These are phyloP conservation scores for Lagenidium giganteum DNA, from an alignment of 352 stramenopile species.

Conservation along the genomic window DNA sequence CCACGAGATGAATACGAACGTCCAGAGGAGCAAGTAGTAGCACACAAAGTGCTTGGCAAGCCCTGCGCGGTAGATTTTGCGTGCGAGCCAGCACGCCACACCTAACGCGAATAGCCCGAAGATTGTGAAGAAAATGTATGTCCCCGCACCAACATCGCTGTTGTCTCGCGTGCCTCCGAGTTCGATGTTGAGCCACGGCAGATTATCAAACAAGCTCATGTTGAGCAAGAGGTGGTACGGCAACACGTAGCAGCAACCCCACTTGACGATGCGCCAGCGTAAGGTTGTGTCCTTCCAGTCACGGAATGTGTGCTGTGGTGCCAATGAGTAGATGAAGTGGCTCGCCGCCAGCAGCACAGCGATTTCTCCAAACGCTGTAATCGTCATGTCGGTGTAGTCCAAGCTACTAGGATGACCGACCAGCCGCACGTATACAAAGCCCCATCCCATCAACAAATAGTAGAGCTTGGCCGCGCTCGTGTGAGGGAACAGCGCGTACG, in stretches of 20 bases:
- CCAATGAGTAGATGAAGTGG: conserved; percentile 35
- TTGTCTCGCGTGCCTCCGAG: too few relatives aligned
- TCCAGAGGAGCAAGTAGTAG: conserved; percentile 29
- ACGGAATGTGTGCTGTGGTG: conserved; percentile 37
- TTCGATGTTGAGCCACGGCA: conserved; percentile 71
- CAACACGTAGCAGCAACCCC: conserved; percentile 55
- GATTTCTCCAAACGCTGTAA: conserved; percentile 52
- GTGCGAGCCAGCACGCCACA: conserved; percentile 30
- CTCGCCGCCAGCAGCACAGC: conserved; percentile 55
- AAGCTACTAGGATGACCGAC: conserved; percentile 52
- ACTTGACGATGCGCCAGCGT: conserved; percentile 38
- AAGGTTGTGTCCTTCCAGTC: conserved; percentile 27
- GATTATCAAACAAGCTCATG: conserved; percentile 66
- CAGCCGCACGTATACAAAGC: conserved; percentile 70
- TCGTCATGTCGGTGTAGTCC: conserved; percentile 46
- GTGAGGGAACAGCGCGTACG: conserved; percentile 45
- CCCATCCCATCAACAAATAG: conserved; percentile 46
- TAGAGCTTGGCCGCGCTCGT: conserved; percentile 41
- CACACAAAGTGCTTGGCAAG: conserved; percentile 30
- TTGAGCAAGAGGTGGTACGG: conserved; percentile 72
- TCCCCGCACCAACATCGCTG: conserved; percentile 42
- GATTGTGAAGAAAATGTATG: conserved; percentile 54
- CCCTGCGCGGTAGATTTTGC: conserved; percentile 33
- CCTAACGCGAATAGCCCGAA: conserved; percentile 22
- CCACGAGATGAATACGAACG: conserved; percentile 41